Evolutionary conservation across 2,329 filamentous ascomycete species (phyloP).

Genomic region (Exophiala mesophila): DNA sequence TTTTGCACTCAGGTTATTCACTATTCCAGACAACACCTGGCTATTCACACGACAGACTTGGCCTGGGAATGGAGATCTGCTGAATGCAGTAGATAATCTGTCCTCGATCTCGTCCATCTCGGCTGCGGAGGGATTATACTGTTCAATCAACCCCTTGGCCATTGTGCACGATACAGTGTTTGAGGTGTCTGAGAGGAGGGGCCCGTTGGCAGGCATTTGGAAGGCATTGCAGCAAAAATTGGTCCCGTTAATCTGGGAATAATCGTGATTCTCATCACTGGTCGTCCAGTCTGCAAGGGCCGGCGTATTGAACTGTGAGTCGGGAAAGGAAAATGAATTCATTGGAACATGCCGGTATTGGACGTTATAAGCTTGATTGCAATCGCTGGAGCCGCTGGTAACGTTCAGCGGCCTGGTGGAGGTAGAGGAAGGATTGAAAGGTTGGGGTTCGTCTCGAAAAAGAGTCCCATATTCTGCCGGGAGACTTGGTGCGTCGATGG

Average conservation of each 20-base stretch:
- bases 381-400: background rate
- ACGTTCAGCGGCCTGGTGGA: background rate
- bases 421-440: background rate
- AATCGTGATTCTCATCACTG: background rate
- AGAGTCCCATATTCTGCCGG: background rate
- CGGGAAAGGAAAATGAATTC: background rate
- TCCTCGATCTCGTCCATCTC: slow-evolving; percentile 35
- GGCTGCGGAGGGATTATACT: slow-evolving; percentile 34
- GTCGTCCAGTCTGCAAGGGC: slow-evolving; percentile 7
- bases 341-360: background rate
- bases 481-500: background rate
- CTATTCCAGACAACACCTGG: slow-evolving; percentile 39
- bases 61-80: slow-evolving; percentile 26
- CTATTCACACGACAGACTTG: slow-evolving; percentile 37
- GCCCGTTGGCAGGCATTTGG: slow-evolving; percentile 2
- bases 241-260: background rate
- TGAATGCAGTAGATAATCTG: slow-evolving; percentile 34
- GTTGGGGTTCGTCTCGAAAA: background rate
- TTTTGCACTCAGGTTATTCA: slow-evolving; percentile 34
- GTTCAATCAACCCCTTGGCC: slow-evolving; percentile 35
- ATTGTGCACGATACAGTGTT: slow-evolving; percentile 37
- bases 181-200: slow-evolving; percentile 1
- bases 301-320: background rate
- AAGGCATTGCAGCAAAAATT: slow-evolving; percentile 6
- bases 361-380: background rate